Evolutionary conservation across 2,329 filamentous ascomycete genomes (phyloP).

Genomic region (Didymella arachidicola): DNA sequence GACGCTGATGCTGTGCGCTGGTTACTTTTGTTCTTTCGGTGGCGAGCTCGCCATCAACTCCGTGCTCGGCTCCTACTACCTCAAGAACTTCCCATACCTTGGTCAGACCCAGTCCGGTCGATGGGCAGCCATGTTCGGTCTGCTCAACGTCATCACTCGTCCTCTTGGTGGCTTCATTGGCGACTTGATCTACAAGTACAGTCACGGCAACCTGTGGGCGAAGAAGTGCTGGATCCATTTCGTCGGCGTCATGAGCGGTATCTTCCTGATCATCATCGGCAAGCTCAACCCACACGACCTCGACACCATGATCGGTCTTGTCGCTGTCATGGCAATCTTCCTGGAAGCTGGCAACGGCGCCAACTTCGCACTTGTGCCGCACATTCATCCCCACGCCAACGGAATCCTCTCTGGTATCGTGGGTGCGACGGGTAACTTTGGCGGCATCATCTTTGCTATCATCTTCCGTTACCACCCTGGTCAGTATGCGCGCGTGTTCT

Average conservation of each 20-base stretch:
- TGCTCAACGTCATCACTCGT: slow-evolving; percentile 73
- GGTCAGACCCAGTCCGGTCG: slow-evolving; percentile 63
- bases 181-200: slow-evolving; percentile 63
- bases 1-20: slow-evolving; percentile 60
- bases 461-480: slow-evolving; percentile 78
- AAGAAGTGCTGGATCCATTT: slow-evolving; percentile 70
- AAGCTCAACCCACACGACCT: slow-evolving; percentile 67
- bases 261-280: slow-evolving; percentile 69
- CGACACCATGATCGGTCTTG: slow-evolving; percentile 75
- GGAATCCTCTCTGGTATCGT: slow-evolving; percentile 80
- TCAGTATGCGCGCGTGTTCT: slow-evolving; percentile 74
- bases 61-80: slow-evolving; percentile 67
- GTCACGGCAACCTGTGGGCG: slow-evolving; percentile 62
- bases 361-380: slow-evolving; percentile 85
- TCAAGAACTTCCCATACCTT: slow-evolving; percentile 62
- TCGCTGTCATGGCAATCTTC: slow-evolving; percentile 81
- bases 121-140: slow-evolving; percentile 77
- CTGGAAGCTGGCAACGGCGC: slow-evolving; percentile 85
- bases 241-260: slow-evolving; percentile 64
- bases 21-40: slow-evolving; percentile 69
- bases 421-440: slow-evolving; percentile 82
- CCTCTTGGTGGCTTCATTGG: slow-evolving; percentile 70
- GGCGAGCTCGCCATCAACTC: slow-evolving; percentile 68
- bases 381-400: slow-evolving; percentile 84
- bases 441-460: slow-evolving; percentile 84